phyloP scores from a whole-genome alignment of 441 rosid species.

The Francoa sonchifolia region DNA sequence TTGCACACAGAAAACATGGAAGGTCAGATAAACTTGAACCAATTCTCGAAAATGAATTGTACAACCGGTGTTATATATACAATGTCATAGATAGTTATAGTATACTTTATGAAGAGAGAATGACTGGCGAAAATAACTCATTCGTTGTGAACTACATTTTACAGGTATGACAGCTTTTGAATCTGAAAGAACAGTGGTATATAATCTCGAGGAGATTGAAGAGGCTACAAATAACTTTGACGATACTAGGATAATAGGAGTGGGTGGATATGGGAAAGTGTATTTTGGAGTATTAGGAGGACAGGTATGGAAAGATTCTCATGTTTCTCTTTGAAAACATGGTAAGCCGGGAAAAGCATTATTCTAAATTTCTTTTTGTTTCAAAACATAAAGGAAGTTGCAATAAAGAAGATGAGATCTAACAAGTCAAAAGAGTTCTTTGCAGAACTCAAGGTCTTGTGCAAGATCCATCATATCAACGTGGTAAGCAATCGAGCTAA shows the following conservation, averaged over 20 bases:
- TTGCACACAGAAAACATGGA: constrained; percentile 24
- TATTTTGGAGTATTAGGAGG: constrained; percentile 34
- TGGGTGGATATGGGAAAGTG: constrained; percentile 53
- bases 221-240: constrained; percentile 40
- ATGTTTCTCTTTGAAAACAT: neutral
- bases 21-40: constrained; percentile 22
- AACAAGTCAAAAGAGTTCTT: constrained; percentile 56
- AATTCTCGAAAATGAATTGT: neutral
- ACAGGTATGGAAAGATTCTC: constrained; percentile 15
- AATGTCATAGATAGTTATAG: neutral
- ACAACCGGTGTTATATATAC: too few species aligned
- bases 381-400: constrained; percentile 36
- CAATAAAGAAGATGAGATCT: constrained; percentile 60
- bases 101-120: neutral
- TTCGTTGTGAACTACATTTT: too few species aligned
- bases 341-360: neutral
- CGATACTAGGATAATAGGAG: constrained; percentile 36
- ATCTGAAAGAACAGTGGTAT: constrained; percentile 39
- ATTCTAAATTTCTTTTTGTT: neutral
- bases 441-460: constrained; percentile 49
- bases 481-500: constrained; percentile 31
- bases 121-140: neutral
- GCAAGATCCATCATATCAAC: constrained; percentile 57
- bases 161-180: constrained; percentile 31
- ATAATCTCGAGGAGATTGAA: constrained; percentile 33